These are phyloP conservation scores for Bertia moriformis DNA, from an alignment of 2,329 filamentous ascomycete species.

Conservation along the genomic window DNA sequence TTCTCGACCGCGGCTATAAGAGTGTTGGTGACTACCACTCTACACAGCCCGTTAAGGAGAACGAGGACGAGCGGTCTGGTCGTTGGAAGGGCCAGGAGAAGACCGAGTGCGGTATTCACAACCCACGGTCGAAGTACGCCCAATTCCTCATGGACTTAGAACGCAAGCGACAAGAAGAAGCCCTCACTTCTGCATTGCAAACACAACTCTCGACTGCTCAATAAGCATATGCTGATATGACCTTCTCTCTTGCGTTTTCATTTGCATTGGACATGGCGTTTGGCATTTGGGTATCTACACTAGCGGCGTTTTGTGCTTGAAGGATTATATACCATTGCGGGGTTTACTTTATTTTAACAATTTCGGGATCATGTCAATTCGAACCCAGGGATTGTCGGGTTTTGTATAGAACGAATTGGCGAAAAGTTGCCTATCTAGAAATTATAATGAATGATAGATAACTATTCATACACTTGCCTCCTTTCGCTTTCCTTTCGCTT, in stretches of 20 bases:
- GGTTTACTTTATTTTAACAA: too few relatives aligned
- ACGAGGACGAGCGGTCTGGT: conserved; percentile 89
- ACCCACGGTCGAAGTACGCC: conserved; percentile 86
- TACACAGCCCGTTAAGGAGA: conserved; percentile 74
- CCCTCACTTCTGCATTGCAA: conserved; percentile 25
- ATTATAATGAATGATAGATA: too few relatives aligned
- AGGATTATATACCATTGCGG: too few relatives aligned
- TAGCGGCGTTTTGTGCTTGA: too few relatives aligned
- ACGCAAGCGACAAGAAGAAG: conserved; percentile 46
- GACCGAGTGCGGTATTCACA: conserved; percentile 98
- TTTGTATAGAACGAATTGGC: too few relatives aligned
- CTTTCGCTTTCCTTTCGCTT: too few relatives aligned
- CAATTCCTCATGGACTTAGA: conserved; percentile 67
- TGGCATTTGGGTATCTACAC: too few relatives aligned
- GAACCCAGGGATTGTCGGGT: too few relatives aligned
- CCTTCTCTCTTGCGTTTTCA: background rate
- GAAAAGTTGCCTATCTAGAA: too few relatives aligned
- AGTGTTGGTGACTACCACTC: conserved; percentile 97
- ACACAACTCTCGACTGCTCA: background rate
- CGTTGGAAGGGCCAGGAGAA: conserved; percentile 94
- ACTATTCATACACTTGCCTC: too few relatives aligned
- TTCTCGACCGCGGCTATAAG: conserved; percentile 92
- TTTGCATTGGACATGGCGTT: too few relatives aligned
- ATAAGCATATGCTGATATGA: background rate
- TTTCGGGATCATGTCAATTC: too few relatives aligned